These are phyloP conservation scores for Madurella mycetomatis DNA, from an alignment of 2,329 filamentous ascomycete genomes.

Conservation along the genomic window DNA sequence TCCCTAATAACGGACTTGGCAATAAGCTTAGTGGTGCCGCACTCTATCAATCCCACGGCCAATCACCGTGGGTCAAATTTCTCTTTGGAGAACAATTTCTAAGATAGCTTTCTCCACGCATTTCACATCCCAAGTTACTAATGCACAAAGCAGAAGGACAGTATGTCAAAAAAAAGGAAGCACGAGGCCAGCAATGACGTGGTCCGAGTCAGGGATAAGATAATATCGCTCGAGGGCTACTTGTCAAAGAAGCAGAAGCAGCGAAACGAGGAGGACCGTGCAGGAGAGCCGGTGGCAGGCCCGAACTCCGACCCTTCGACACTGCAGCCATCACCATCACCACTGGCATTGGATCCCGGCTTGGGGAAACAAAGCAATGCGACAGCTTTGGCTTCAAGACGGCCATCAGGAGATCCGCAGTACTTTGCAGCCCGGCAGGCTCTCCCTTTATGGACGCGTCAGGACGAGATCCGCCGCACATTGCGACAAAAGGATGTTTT, in stretches of 20 bases:
- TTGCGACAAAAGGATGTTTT: slow-evolving; percentile 68
- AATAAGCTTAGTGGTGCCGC: no score
- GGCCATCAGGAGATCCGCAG: slow-evolving; percentile 26
- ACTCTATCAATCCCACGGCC: no score
- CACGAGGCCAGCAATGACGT: slow-evolving; percentile 39
- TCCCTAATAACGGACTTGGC: no score
- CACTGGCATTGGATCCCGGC: not conserved
- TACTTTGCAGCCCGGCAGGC: slow-evolving; percentile 53
- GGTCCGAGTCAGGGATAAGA: slow-evolving; percentile 45
- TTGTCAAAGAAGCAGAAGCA: slow-evolving; percentile 38
- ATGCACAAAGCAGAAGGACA: no score
- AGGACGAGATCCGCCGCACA: slow-evolving; percentile 61
- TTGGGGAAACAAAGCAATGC: not conserved
- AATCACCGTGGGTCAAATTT: no score
- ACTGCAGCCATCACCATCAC: not conserved
- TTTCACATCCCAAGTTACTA: no score
- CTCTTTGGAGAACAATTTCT: no score
- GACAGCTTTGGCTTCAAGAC: not conserved
- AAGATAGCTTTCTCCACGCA: no score
- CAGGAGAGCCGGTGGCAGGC: not conserved
- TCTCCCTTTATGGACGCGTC: slow-evolving; percentile 76
- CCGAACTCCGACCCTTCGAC: not conserved
- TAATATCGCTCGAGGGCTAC: slow-evolving; percentile 48
- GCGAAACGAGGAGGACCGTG: slow-evolving; percentile 11
- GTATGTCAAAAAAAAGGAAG: slow-evolving; percentile 27